Evolutionary conservation across 768 basidiomycete genomes (phyloP), one percentile per base, ranked within the genome.

Genomic region (Nidula microcarpa): DNA sequence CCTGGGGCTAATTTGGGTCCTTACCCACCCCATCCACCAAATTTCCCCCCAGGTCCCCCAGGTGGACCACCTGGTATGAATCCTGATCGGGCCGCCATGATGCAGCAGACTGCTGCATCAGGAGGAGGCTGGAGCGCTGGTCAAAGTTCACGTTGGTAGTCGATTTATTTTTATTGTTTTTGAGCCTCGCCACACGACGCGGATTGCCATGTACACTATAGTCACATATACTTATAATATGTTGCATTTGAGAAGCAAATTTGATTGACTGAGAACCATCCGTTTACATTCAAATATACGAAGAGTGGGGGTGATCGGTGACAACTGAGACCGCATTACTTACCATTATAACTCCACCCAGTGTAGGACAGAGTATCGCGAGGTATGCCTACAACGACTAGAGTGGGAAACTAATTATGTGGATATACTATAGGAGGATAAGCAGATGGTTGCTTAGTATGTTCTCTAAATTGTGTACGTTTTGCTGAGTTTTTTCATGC

Each of bases 51-150:
- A 16, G 78, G 71, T 51, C 67, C 75, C 18, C 68, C 78, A 33
- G 63, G 70, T 53, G 65, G 70, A 50, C 81, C 87, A 17, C 73
- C 81, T 5, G 82, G 83, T 11, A 81, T 89, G 73, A 84, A 89
- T 60, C 82, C 85, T 43, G 77, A 78, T 50, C 82, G 86, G 41
- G 80, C 86, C 32, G 80, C 85, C 13, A 76, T 85, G 77, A 76
- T 89, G 49, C 84, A 87, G 61, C 67, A 66, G 49, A 62, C 59
- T 52, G 54, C 62, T 32, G 60, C 57, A 52, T 33, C 54, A 17
- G 51, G 60, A 17, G 51, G 60, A 18, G 60, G 62, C 13, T 66
- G 68, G 66, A 57, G 65, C 41, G 56, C 30, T 17, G 50, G 35
- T 9, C n/a, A 34, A 33, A 51, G 50, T 48, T 45, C 53, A 17